Evolutionary conservation across 768 basidiomycete species (phyloP), one percentile per base, ranked within the genome.

Genomic region (Gloeopeniophorella convolvens): DNA sequence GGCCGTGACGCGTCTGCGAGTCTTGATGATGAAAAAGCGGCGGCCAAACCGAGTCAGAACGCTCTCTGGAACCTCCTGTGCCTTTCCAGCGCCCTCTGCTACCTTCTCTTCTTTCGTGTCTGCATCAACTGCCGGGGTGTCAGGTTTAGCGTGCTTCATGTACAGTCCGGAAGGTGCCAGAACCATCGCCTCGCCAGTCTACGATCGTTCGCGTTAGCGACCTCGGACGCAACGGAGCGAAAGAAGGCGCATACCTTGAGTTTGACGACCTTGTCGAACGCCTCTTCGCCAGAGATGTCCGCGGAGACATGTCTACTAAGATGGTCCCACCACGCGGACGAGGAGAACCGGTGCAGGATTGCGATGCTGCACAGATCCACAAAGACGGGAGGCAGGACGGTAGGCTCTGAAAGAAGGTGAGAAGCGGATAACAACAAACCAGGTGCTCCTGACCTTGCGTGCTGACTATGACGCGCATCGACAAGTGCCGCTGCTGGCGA

Each of bases 321-420:
- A 56, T 87, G 83, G 0, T 79, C 72, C 79, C 83, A 84, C 85
- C 85, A 87, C 1, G 80, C 72, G 0, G 82, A 82, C 0, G 86
- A 87, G 0, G 84, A 84, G 62, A 88, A 88, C 1, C 85, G 71
- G 54, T 87, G 85, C 2, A 86, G 56, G 16, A 88, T 75, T 0
- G 77, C 65, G 1, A 85, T 67, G 1, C 77, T 77, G 46, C 83
- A 85, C 1, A 87, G 69, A 50, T 85, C 85, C 1, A 88, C 67
- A 2, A 88, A 64, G 0, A 80, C 77, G 0, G 82, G 72, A 3
- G 85, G 84, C 1, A 87, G 76, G 4, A 85, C 79, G 0, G 83
- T 87, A 0, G 86, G 86, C 53, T 88, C 82, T 87, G 50, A 16
- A 20, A 10, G 44, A 45, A 18, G 46, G 30, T 31, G 3, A 52